Evolutionary conservation across 2,329 filamentous ascomycete species (phyloP), one percentile per base, ranked within the genome.

Genomic region (Cadophora sp.): DNA sequence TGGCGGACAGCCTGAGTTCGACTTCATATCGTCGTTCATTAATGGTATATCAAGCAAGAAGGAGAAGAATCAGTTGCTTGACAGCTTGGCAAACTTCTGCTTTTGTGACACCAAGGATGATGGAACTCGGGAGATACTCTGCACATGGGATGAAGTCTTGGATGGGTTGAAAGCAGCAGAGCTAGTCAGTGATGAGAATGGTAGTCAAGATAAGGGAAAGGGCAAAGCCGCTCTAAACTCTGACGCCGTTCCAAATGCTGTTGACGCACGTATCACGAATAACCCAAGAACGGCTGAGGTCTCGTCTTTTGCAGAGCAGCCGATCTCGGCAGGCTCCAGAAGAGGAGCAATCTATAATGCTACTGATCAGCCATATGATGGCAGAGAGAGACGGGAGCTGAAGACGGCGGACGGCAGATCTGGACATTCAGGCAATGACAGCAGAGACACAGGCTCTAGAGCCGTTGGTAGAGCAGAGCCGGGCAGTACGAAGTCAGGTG

Each of bases 21-120:
- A 71, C 22, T 74, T 74, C 26, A 63, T 73, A 19, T 62, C 56
- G 8, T 31, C 67, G 14, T 75, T 75, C 46, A 72, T 75, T 34
- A 61, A 56, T 1, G 73, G 73, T 12, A 68, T 74, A 14, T 40
- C 26, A 19, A 62, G 60, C 16, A 51, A 46, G 12, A 72, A 68
- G 9, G 53, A 24, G 3, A 64, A 53, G 12, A 61, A 73, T 3
- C 68, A 66, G 48, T 62, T 74, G 43, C 50, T 70, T 22, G 59
- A 62, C 3, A 62, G 70, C 34, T 56, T 75, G 46, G 56, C 65
- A 48, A 59, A 68, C 22, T 55, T 68, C 19, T 68, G 73, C 53
- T 59, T 64, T 4, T 66, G 61, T 2, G 65, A 51, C 24, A 69
- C 27, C 8, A 72, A 59, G 29, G 64, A 65, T 24, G 67, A 71